These are phyloP conservation scores for Boletus rubropictus DNA, from an alignment of 768 basidiomycete species.

Conservation along the genomic window DNA sequence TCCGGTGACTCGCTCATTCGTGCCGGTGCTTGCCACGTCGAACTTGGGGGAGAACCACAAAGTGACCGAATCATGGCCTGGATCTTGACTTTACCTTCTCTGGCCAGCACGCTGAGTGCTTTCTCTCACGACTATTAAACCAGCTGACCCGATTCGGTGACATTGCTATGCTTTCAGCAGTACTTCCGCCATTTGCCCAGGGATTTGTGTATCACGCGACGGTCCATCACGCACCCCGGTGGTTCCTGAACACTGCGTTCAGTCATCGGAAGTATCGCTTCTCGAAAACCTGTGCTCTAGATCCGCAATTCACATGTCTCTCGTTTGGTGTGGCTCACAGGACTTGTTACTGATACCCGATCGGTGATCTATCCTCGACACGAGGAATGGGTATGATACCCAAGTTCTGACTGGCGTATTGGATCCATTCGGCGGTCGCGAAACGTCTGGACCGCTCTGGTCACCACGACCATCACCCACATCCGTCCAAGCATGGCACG, in stretches of 20 bases:
- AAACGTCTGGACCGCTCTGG: neutral
- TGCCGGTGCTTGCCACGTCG: neutral
- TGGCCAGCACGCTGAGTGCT: neutral
- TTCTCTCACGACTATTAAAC: neutral
- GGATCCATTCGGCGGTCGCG: neutral
- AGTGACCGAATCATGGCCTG: constrained; percentile 1
- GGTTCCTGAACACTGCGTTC: neutral
- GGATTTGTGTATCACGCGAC: neutral
- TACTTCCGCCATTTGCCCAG: neutral
- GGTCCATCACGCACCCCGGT: neutral
- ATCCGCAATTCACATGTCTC: no score
- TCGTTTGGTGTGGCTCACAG: neutral
- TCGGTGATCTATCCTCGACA: neutral
- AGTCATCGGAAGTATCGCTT: neutral
- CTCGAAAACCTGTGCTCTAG: no score
- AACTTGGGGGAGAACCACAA: neutral
- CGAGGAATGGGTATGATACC: neutral
- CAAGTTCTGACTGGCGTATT: neutral
- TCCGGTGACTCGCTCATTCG: neutral
- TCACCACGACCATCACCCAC: neutral
- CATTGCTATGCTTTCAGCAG: neutral
- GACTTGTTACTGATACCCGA: no score
- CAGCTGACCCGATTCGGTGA: neutral
- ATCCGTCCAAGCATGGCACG: neutral
- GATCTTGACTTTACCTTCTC: neutral